Base-by-base conservation (phyloP, 441 rosid genomes). In the Hura crepitans region DNA sequence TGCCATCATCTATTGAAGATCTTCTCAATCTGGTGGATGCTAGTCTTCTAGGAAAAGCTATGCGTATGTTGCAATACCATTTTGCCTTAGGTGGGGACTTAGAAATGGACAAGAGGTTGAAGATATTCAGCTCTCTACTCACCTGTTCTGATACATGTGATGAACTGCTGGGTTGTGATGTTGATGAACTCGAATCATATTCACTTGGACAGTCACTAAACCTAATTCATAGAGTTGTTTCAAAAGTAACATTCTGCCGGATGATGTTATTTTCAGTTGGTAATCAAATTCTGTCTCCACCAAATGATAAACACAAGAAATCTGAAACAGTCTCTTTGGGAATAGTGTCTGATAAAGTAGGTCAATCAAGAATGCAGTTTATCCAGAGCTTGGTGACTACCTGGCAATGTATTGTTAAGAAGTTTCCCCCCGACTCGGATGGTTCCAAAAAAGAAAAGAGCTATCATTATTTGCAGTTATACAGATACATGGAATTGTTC, bases 31-130 rank as follows among this genome's bases (percentile, higher is more conserved):
- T 84, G 73, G 81, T 84, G 72, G 74, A 87, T 76, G 82, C 72
- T 65, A 92, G 96, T 79, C 82, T 83, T 79, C 92, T 92, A 68
- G 92, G 93, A 61, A 88, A 86, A 83, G 86, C 96, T 59, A 72
- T 91, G 70, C 77, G 64, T 57, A 81, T 92, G 96, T 77, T 96
- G 72, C 84, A 69, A 62, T 79, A 69, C 61, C 88, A 89, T 78
- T 83, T 88, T 72, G 62, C 78, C 76, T 83, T 84, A 43, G 77
- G 73, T 65, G 86, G 85, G 67, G 77, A 80, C 71, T 54, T 85
- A 74, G 80, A 83, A 77, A 62, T 56, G 73, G 80, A 82, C 63
- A 79, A 78, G 80, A 80, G 84, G 68, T 64, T 85, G 72, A 78
- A 88, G 80, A 81, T 95, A 71, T 85, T 80, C 70, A 69, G 85